Conservation (phyloP, 2,329 filamentous ascomycete species). For the Alternaria metachromatica region DNA sequence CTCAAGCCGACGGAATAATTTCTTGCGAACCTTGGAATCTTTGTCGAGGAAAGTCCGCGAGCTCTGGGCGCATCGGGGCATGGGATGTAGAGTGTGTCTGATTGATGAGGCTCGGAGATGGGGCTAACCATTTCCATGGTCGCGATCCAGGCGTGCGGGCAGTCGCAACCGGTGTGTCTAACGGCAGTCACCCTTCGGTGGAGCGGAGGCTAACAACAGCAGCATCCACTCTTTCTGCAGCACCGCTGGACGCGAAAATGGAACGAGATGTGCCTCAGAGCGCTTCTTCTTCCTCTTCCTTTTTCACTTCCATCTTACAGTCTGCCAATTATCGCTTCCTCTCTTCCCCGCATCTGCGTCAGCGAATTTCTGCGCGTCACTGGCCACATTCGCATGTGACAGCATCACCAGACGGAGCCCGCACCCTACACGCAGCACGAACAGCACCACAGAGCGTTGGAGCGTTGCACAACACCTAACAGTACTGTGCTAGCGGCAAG, state of each 20-base stretch:
- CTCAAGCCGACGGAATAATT: background rate
- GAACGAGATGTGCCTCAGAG: constrained; percentile 8
- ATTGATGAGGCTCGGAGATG: constrained; percentile 6
- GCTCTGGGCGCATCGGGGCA: background rate
- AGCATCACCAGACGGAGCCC: constrained; percentile 23
- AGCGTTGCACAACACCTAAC: background rate
- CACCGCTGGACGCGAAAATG: constrained; percentile 24
- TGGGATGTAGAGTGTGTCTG: constrained; percentile 1
- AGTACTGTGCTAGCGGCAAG: background rate
- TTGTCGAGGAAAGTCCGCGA: background rate
- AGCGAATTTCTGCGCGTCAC: constrained; percentile 20
- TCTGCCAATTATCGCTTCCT: background rate
- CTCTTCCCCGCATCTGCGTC: constrained; percentile 15
- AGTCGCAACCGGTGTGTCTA: constrained; percentile 11
- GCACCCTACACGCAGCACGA: constrained; percentile 9
- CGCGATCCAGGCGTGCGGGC: constrained; percentile 12
- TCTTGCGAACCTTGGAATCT: background rate
- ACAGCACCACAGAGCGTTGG: background rate
- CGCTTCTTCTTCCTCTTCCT: constrained; percentile 7
- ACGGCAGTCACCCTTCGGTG: constrained; percentile 21
- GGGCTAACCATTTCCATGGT: constrained; percentile 12
- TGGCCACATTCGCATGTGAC: constrained; percentile 37
- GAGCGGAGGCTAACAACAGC: constrained; percentile 22
- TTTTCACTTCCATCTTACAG: background rate
- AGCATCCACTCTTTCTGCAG: constrained; percentile 26